phyloP scores from a whole-genome alignment of 495 filamentous ascomycete genomes.

The Pyrenula massariospora region DNA sequence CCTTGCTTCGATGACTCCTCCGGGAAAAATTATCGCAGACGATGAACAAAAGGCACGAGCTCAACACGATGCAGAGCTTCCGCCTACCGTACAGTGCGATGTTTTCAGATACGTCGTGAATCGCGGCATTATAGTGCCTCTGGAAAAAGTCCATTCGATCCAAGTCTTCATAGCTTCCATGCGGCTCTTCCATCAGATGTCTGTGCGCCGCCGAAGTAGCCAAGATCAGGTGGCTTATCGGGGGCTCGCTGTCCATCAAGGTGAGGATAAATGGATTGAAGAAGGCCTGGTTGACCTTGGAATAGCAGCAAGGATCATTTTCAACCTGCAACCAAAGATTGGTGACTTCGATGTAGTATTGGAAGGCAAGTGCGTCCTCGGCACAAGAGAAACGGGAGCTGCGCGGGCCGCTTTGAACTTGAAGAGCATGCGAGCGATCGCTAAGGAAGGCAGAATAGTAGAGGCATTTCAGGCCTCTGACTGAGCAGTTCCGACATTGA shows the following conservation, averaged over 20 bases:
- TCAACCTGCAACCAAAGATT: background rate
- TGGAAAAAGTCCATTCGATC: background rate
- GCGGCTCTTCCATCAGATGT: background rate
- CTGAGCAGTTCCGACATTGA: conserved; percentile 2
- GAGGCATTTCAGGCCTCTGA: conserved; percentile 3
- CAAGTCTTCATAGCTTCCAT: background rate
- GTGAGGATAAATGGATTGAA: background rate
- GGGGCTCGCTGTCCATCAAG: background rate
- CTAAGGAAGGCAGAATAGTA: background rate
- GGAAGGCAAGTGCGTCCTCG: background rate
- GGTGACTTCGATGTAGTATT: background rate
- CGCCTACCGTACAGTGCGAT: background rate
- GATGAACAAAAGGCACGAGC: background rate
- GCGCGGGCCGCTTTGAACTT: background rate
- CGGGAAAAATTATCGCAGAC: background rate
- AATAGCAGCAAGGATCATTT: background rate
- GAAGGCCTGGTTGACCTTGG: background rate
- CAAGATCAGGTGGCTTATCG: background rate
- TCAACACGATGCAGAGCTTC: background rate
- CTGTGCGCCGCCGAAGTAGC: background rate
- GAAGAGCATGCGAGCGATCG: background rate
- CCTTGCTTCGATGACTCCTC: no score
- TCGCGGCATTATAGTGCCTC: background rate
- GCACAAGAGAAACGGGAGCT: background rate
- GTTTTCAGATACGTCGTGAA: background rate